phyloP scores from a whole-genome alignment of 352 stramenopile genomes.

The Pythium vanterpoolii region DNA sequence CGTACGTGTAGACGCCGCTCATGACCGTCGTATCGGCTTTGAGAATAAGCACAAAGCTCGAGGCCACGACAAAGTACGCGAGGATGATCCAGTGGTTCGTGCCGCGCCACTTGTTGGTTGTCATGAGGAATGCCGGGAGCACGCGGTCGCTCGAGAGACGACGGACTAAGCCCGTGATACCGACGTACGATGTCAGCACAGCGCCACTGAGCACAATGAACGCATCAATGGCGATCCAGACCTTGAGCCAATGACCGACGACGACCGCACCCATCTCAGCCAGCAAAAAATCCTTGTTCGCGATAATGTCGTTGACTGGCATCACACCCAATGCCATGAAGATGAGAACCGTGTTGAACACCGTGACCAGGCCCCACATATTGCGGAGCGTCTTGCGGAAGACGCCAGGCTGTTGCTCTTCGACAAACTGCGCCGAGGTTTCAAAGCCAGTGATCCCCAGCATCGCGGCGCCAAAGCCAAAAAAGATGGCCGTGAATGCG shows the following conservation, averaged over 20 bases:
- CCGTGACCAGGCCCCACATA: no score
- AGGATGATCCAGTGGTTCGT: conserved; percentile 93
- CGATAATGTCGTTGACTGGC: conserved; percentile 75
- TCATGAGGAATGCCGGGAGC: conserved; percentile 74
- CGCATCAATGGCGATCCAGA: conserved; percentile 88
- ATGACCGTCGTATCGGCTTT: conserved; percentile 90
- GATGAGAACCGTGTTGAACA: conserved; percentile 89
- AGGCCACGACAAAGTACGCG: conserved; percentile 85
- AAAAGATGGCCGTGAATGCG: conserved; percentile 86
- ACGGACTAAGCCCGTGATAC: conserved; percentile 88
- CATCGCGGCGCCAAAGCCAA: conserved; percentile 90
- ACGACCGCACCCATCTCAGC: conserved; percentile 87
- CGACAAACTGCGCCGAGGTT: conserved; percentile 92
- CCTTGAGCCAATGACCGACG: conserved; percentile 61
- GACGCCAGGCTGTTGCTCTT: conserved; percentile 91
- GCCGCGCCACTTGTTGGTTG: conserved; percentile 72
- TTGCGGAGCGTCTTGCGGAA: conserved; percentile 93
- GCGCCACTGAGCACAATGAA: conserved; percentile 93
- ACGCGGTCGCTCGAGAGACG: conserved; percentile 90
- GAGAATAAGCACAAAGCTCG: conserved; percentile 89
- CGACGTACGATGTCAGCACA: conserved; percentile 93
- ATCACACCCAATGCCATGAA: conserved; percentile 93
- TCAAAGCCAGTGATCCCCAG: conserved; percentile 95
- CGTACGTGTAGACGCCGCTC: conserved; percentile 93
- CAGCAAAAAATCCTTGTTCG: conserved; percentile 88